These are phyloP conservation scores for Lentinus tigrinus DNA, from an alignment of 768 basidiomycete genomes.

Conservation along the genomic window DNA sequence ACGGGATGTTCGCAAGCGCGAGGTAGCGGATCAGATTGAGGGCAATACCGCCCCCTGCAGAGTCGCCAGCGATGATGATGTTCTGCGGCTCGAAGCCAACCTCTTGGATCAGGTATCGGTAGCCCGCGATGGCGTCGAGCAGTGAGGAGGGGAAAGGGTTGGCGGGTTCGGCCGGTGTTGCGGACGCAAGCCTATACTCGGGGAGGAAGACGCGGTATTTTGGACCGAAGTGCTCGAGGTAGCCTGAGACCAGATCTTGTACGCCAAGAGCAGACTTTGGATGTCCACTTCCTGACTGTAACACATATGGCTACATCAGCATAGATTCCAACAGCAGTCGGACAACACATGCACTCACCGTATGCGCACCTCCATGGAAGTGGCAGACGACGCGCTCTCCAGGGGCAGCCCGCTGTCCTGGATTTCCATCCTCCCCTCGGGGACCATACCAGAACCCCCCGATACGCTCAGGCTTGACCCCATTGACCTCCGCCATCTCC, in stretches of 20 bases:
- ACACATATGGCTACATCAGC: too few species aligned
- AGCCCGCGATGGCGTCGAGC: conserved; percentile 51
- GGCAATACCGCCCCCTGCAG: conserved; percentile 53
- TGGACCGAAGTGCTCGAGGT: conserved; percentile 7
- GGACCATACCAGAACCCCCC: conserved; percentile 39
- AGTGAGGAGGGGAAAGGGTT: conserved; percentile 54
- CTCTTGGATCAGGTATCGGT: conserved; percentile 45
- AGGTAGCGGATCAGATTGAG: conserved; percentile 40
- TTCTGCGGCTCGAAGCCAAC: conserved; percentile 41
- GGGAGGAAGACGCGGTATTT: conserved; percentile 35
- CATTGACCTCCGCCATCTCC: conserved; percentile 28
- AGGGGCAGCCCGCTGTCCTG: conserved; percentile 21
- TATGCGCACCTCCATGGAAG: too few species aligned
- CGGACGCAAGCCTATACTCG: conserved; percentile 50
- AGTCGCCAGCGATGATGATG: conserved; percentile 51
- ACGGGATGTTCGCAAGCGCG: not conserved
- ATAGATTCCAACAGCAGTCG: too few species aligned
- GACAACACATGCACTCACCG: too few species aligned
- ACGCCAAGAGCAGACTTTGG: not conserved
- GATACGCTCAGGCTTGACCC: conserved; percentile 28
- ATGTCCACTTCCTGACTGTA: conserved; percentile 1
- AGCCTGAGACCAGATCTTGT: conserved; percentile 9
- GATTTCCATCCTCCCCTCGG: conserved; percentile 6
- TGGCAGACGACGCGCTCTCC: conserved; percentile 35
- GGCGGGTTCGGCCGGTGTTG: conserved; percentile 22